phyloP scores from a whole-genome alignment of 2,329 filamentous ascomycete genomes.

The Diaporthe sp. region DNA sequence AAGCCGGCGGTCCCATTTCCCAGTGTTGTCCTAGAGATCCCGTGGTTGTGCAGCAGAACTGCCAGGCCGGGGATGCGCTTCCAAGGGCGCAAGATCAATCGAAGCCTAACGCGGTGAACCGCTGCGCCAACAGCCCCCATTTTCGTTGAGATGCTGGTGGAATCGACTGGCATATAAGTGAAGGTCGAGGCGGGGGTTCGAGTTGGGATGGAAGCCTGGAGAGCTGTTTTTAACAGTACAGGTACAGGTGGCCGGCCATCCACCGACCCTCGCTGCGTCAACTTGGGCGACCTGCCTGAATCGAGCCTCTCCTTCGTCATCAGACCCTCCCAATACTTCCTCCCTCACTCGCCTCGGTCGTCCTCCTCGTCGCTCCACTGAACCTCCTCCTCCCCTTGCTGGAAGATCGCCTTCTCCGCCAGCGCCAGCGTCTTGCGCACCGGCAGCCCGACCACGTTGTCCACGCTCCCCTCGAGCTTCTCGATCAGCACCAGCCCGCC shows the following conservation, averaged over 20 bases:
- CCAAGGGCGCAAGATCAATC: conserved; percentile 12
- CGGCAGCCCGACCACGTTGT: conserved; percentile 95
- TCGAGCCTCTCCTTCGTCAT: neutral
- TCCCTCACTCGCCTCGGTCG: conserved; percentile 4
- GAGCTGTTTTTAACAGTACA: neutral
- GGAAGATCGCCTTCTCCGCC: conserved; percentile 88
- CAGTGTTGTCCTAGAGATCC: conserved; percentile 15
- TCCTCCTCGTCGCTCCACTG: conserved; percentile 52
- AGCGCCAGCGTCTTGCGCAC: conserved; percentile 80
- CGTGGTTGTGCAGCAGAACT: conserved; percentile 23
- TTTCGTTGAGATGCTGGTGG: neutral
- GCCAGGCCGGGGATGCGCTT: conserved; percentile 27
- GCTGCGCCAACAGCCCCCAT: conserved; percentile 24
- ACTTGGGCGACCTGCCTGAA: neutral
- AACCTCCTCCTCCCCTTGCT: conserved; percentile 73
- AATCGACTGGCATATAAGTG: neutral
- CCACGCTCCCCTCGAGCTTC: conserved; percentile 86
- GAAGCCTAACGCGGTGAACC: conserved; percentile 7
- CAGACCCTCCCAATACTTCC: neutral
- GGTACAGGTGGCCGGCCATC: neutral
- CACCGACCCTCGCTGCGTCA: neutral
- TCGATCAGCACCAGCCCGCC: conserved; percentile 89
- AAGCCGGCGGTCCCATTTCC: conserved; percentile 6
- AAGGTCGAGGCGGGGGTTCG: neutral
- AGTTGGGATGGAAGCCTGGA: neutral